A percentile compares a stretch with the other conserved stretches of the same genome.
Conservation (phyloP, 139 green algal species). For the Chlamydomonas asymmetrica region DNA sequence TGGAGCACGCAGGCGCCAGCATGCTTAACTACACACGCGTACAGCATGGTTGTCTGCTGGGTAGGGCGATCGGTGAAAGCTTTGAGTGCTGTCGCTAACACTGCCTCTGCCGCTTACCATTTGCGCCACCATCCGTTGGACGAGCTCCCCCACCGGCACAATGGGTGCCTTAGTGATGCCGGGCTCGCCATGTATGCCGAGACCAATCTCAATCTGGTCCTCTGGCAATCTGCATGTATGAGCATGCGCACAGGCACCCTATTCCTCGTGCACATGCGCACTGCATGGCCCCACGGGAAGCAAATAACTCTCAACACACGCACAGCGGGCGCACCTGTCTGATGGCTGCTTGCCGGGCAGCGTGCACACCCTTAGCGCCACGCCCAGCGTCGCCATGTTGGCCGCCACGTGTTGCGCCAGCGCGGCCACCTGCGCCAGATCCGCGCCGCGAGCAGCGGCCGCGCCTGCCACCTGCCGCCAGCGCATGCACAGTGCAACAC, state of each 20-base stretch:
- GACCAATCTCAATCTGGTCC: conserved; percentile 78
- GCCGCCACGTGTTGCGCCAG: conserved; percentile 46
- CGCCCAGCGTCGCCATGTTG: conserved; percentile 66
- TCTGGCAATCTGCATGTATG: no score
- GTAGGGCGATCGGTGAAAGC: no score
- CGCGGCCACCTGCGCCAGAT: conserved; percentile 57
- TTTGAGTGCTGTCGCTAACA: no score
- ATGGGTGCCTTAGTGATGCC: conserved; percentile 41
- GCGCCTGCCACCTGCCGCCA: conserved; percentile 79
- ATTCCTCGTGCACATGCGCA: neutral
- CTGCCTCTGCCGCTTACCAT: no score
- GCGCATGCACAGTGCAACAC: no score
- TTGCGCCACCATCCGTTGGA: conserved; percentile 39
- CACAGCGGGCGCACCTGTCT: conserved; percentile 24
- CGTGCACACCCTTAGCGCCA: conserved; percentile 67
- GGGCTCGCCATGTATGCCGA: conserved; percentile 91
- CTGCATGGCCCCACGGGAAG: neutral
- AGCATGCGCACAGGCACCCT: neutral
- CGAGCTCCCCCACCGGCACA: conserved; percentile 36
- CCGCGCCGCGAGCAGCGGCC: conserved; percentile 57
- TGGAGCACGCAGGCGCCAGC: no score
- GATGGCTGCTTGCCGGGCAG: conserved; percentile 59
- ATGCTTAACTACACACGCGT: no score
- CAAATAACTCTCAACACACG: no score
- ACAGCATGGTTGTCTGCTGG: no score